These are phyloP conservation scores for Crithidia mellificae DNA, from an alignment of 208 protist genomes.

Conservation along the genomic window DNA sequence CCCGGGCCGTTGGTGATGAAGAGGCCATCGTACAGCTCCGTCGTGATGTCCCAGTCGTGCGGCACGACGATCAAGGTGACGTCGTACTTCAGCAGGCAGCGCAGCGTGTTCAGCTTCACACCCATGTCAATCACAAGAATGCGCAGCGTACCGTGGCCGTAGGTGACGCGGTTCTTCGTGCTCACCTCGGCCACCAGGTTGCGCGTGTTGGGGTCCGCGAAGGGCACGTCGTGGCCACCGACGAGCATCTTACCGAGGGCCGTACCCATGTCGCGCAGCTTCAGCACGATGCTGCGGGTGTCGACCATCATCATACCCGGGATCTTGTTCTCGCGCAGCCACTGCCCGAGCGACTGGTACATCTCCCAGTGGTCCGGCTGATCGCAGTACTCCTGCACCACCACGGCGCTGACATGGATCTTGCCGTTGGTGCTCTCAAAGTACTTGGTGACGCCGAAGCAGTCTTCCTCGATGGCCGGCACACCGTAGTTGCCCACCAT, in stretches of 20 bases:
- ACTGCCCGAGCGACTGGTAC: constrained; percentile 76
- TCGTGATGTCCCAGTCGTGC: constrained; percentile 96
- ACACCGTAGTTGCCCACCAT: constrained; percentile 98
- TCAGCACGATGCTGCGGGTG: constrained; percentile 97
- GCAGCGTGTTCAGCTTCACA: constrained; percentile 95
- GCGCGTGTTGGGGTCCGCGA: constrained; percentile 93
- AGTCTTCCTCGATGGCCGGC: constrained; percentile 86
- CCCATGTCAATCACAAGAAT: constrained; percentile 95
- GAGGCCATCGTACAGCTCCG: constrained; percentile 95
- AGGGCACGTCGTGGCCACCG: constrained; percentile 71
- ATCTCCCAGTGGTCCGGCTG: constrained; percentile 96
- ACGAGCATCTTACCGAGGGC: constrained; percentile 92
- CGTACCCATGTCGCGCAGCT: constrained; percentile 94
- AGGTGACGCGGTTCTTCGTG: constrained; percentile 73
- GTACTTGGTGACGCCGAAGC: constrained; percentile 93
- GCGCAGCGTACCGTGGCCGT: constrained; percentile 82
- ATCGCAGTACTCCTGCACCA: constrained; percentile 95
- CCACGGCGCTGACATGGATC: constrained; percentile 91
- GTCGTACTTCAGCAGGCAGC: constrained; percentile 90
- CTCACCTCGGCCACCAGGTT: constrained; percentile 96
- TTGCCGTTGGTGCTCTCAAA: constrained; percentile 94
- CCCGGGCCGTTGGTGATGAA: constrained; percentile 97
- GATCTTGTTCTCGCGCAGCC: constrained; percentile 94
- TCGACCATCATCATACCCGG: constrained; percentile 98
- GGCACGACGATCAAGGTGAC: constrained; percentile 85